Conservation (phyloP, 331 rosid species). For the Cucumis variabilis region DNA sequence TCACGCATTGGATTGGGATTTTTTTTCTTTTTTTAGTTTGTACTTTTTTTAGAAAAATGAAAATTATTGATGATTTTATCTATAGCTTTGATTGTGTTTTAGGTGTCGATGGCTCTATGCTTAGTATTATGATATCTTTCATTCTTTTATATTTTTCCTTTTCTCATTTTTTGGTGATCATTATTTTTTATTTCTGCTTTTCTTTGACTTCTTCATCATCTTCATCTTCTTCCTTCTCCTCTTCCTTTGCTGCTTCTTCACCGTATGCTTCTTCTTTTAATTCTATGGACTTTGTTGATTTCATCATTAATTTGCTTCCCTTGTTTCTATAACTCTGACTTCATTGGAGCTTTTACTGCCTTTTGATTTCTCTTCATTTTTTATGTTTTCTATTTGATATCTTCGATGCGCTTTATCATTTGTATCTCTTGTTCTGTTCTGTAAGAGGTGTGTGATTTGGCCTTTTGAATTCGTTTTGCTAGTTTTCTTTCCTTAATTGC, state of each 20-base stretch:
- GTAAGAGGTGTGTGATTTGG: no score
- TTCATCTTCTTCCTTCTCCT: constrained; percentile 27
- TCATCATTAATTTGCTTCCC: not conserved
- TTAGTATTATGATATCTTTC: not conserved
- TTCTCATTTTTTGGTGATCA: no score
- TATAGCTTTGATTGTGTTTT: not conserved
- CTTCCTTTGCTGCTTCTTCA: constrained; percentile 45
- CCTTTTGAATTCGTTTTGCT: no score
- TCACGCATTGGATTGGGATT: not conserved
- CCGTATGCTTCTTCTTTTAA: constrained; percentile 48
- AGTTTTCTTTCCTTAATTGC: no score
- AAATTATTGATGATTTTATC: not conserved
- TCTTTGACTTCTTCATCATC: constrained; percentile 31
- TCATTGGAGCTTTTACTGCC: no score
- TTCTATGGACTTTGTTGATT: not conserved
- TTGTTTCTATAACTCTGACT: no score
- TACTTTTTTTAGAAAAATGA: not conserved
- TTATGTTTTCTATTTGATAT: no score
- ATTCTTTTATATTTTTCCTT: no score
- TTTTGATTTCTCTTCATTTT: no score
- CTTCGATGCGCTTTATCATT: no score
- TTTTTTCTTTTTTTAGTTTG: not conserved
- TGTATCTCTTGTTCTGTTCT: no score
- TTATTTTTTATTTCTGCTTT: no score
- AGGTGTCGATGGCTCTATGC: not conserved